Conservation (phyloP, 371 early-diverging fungal species). For the Syncephalis fuscata region DNA sequence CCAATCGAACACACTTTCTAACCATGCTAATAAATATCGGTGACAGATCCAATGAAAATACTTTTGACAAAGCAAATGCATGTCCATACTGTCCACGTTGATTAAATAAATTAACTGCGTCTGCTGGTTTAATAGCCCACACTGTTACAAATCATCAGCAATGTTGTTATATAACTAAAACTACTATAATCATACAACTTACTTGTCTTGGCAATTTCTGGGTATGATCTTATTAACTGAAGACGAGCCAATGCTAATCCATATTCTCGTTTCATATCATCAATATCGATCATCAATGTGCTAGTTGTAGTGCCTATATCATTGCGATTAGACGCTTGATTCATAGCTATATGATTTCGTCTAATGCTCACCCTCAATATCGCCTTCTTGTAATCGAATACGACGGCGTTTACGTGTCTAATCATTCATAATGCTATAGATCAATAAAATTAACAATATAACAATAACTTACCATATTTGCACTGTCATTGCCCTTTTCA, state of each 20-base stretch:
- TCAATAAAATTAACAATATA: too few species aligned
- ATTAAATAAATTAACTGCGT: not conserved
- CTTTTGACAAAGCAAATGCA: not conserved
- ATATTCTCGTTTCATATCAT: not conserved
- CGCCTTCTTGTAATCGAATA: too few species aligned
- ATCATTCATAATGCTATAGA: too few species aligned
- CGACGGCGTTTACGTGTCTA: not conserved
- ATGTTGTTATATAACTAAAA: too few species aligned
- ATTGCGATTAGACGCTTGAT: too few species aligned
- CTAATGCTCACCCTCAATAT: too few species aligned
- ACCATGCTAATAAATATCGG: not conserved
- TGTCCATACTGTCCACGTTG: not conserved
- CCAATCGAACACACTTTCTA: not conserved
- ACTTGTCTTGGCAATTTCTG: not conserved
- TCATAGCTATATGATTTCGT: too few species aligned
- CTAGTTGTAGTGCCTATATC: not conserved
- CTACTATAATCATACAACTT: not conserved
- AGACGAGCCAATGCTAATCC: not conserved
- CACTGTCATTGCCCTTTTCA: not conserved
- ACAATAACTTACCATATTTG: too few species aligned
- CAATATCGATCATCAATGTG: not conserved
- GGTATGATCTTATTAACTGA: not conserved
- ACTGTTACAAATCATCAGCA: too few species aligned
- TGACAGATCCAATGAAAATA: not conserved
- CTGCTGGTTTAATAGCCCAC: not conserved